Percentiles rank a stretch among this genome's conserved stretches.
phyloP scores from a whole-genome alignment of 73 alveolate species.

The Breviolum minutum region DNA sequence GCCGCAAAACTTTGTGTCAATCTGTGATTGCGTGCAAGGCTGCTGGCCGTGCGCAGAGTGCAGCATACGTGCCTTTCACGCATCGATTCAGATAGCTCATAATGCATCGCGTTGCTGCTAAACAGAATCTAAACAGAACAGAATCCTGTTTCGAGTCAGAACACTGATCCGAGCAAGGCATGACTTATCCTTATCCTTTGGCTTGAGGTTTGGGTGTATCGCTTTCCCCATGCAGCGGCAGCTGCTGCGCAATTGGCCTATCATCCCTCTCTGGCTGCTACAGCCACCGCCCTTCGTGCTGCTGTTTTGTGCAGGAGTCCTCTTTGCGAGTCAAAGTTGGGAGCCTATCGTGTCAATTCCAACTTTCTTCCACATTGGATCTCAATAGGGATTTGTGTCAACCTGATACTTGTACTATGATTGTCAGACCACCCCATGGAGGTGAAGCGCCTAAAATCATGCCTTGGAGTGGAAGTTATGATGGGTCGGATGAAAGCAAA shows the following conservation, averaged over 20 bases:
- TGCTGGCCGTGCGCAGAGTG: neutral
- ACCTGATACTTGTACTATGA: neutral
- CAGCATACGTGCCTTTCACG: neutral
- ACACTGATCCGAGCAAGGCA: too few relatives aligned
- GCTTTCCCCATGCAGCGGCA: slow-evolving; percentile 20
- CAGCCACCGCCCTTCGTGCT: slow-evolving; percentile 57
- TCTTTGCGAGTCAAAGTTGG: neutral
- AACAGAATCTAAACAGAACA: too few relatives aligned
- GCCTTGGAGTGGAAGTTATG: too few relatives aligned
- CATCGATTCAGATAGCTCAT: neutral
- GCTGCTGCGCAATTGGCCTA: slow-evolving; percentile 47
- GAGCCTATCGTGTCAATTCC: neutral
- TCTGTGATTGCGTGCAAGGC: neutral
- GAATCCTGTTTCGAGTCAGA: too few relatives aligned
- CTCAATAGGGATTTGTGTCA: neutral
- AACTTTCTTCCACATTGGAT: neutral
- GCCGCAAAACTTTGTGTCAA: too few relatives aligned
- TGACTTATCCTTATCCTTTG: neutral
- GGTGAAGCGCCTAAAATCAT: too few relatives aligned
- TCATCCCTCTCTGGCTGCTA: slow-evolving; percentile 85
- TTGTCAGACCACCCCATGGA: neutral
- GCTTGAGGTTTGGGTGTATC: slow-evolving; percentile 80
- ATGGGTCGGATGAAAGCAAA: neutral
- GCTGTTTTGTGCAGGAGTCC: slow-evolving; percentile 70
- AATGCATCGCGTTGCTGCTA: too few relatives aligned